Percentiles rank a stretch among this genome's conserved stretches.
phyloP scores from a whole-genome alignment of 1,284 basidiomycete species.

The Malassezia furfur region DNA sequence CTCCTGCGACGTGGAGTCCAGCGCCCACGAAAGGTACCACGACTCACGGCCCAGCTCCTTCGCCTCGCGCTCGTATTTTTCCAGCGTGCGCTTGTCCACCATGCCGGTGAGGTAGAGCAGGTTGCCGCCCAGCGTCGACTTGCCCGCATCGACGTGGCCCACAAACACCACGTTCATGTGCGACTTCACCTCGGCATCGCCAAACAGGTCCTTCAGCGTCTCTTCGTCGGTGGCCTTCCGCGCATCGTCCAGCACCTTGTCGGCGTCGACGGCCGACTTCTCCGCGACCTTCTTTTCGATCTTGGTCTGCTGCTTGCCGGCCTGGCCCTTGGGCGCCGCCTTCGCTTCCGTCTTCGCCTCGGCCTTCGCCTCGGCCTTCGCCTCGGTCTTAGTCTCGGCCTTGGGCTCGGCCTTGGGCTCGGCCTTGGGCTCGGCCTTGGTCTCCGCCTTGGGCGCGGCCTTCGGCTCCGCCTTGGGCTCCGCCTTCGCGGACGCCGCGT shows the following conservation, averaged over 20 bases:
- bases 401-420: slow-evolving; percentile 2
- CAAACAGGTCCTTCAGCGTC: slow-evolving; percentile 46
- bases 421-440: neutral
- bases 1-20: slow-evolving; percentile 47
- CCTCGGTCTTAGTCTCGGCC: neutral
- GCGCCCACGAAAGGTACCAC: slow-evolving; percentile 47
- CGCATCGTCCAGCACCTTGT: slow-evolving; percentile 43
- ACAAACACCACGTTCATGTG: slow-evolving; percentile 48
- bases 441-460: neutral
- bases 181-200: slow-evolving; percentile 44
- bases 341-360: neutral
- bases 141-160: slow-evolving; percentile 48
- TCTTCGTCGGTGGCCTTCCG: slow-evolving; percentile 44
- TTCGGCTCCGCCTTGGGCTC: slow-evolving; percentile 17
- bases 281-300: slow-evolving; percentile 31
- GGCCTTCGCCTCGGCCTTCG: neutral
- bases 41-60: slow-evolving; percentile 46
- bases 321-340: slow-evolving; percentile 11
- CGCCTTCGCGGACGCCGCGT: slow-evolving; percentile 13
- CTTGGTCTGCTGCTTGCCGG: slow-evolving; percentile 22
- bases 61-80: slow-evolving; percentile 47
- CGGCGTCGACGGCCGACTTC: slow-evolving; percentile 36
- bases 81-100: slow-evolving; percentile 48
- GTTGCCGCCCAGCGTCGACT: slow-evolving; percentile 48
- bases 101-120: slow-evolving; percentile 45